Base-by-base conservation (phyloP, 805 yeast species). In the Kodamaea sagamina region DNA sequence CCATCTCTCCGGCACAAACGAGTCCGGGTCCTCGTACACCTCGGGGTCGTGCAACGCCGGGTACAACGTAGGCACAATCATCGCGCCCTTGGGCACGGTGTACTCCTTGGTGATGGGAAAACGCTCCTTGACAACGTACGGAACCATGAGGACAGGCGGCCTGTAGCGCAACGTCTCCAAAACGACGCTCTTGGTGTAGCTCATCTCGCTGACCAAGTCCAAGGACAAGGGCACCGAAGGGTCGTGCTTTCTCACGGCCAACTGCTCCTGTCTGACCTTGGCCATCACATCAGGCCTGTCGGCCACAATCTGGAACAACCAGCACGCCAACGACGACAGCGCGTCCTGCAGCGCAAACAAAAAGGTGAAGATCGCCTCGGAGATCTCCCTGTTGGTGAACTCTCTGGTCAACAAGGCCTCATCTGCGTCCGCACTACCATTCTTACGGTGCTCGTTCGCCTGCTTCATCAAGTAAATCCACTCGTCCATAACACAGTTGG, bases 141-240 rank as follows among this genome's bases (percentile, higher is more conserved):
- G 99, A 48, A 93, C 98, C 99, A 93, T 93, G 45, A 90, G 60
- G 49, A 93, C 99, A 3, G 99, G 99, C 19, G 99, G 99, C 68
- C 98, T 84, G 73, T 86, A 86, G 64, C 99, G 84, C 55, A 93
- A 78, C 43, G 93, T 72, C 73, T 93, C 99, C 68, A 82, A 87
- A 48, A 93, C 96, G 50, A 88, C 97, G 84, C 81, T 81, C 57
- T 78, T 76, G 13, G 99, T 92, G 72, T 89, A 93, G 19, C 67
- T 73, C 99, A 93, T 93, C 55, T 82, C 58, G 51, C 86, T 93
- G 50, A 93, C 84, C 63, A 93, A 68, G 16, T 84, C 89, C 44
- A 88, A 74, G 38, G 78, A 67, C 47, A 92, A 72, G 35, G 74
- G 82, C 41, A 64, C 71, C 50, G 65, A 58, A 43, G 87, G 85